Evolutionary conservation across 805 yeast species (phyloP), one percentile per base, ranked within the genome.

Genomic region (Wickerhamomyces hampshirensis): DNA sequence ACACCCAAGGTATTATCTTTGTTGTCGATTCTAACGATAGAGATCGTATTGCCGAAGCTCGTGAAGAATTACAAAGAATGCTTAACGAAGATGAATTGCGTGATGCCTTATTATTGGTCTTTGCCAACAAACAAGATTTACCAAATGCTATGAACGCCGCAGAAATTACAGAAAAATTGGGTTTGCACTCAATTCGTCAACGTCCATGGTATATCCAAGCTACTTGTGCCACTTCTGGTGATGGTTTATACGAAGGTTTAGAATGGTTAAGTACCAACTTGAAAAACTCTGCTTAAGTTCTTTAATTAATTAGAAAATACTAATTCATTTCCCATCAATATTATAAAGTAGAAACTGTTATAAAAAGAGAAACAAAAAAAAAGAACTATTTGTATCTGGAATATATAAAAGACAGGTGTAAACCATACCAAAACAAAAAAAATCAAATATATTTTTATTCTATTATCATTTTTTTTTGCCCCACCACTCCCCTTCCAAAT

Each of bases 121-220:
- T 91, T 62, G 98, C 98, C 56, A 91, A 91, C 78, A 91, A 91
- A 71, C 97, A 91, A 75, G 98, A 91, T 77, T 78, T 91, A 73
- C 96, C 96, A 71, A 89, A 89, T 62, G 97, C 98, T 56, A 89
- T 91, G 97, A 85, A 85, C 65, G 96, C 98, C 51, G 96, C 96
- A 51, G 98, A 91, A 74, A 85, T 91, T 66, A 88, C 97, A 55
- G 96, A 88, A 71, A 88, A 87, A 69, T 78, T 91, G 59, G 97
- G 96, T 49, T 82, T 91, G 62, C 96, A 89, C 67, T 86, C 96
- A 38, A 83, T 93, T 66, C 84, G 96, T 75, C 96, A 89, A 74
- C 86, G 98, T 72, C 96, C 96, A 59, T 93, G 98, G 98, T 91
- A 84, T 73, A 91, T 93, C 65, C 97, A 91, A 73, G 87, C 98